Evolutionary conservation across 345 rosid species (phyloP).

Genomic region (Hirschfeldia incana): DNA sequence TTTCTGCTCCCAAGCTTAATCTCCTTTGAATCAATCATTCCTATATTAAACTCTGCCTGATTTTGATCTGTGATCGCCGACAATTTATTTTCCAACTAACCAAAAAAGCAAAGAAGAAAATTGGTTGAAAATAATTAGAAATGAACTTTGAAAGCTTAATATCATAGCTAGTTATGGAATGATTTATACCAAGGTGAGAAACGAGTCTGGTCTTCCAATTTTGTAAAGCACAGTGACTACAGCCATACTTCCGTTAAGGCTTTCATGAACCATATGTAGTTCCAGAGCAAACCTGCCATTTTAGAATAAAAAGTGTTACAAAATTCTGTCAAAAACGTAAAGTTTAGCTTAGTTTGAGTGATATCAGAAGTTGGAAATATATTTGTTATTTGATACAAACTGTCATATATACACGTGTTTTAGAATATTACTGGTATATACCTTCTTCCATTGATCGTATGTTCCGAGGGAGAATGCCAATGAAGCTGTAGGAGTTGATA

Average conservation of each 20-base stretch:
- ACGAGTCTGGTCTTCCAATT: conserved; percentile 66
- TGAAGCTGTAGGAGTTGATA: conserved; percentile 66
- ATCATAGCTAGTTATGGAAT: neutral
- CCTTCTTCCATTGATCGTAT: conserved; percentile 69
- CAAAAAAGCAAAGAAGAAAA: neutral
- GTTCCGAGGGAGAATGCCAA: conserved; percentile 92
- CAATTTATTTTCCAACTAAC: conserved; percentile 50
- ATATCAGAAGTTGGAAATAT: neutral
- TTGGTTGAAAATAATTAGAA: neutral
- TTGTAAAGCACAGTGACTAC: conserved; percentile 74
- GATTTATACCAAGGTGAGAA: conserved; percentile 53
- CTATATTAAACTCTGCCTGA: conserved; percentile 41
- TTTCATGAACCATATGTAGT: conserved; percentile 78
- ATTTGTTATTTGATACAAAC: neutral
- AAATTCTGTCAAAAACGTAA: neutral
- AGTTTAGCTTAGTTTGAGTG: neutral
- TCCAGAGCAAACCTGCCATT: conserved; percentile 60
- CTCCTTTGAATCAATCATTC: conserved; percentile 52
- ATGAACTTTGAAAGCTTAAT: conserved; percentile 10
- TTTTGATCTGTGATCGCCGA: conserved; percentile 32
- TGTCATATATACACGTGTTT: neutral
- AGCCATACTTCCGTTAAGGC: conserved; percentile 53
- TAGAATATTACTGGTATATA: conserved; percentile 17
- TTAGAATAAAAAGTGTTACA: neutral
- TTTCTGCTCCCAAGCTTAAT: conserved; percentile 59